Evolutionary conservation across 805 yeast species (phyloP).

Genomic region (Candida maris): DNA sequence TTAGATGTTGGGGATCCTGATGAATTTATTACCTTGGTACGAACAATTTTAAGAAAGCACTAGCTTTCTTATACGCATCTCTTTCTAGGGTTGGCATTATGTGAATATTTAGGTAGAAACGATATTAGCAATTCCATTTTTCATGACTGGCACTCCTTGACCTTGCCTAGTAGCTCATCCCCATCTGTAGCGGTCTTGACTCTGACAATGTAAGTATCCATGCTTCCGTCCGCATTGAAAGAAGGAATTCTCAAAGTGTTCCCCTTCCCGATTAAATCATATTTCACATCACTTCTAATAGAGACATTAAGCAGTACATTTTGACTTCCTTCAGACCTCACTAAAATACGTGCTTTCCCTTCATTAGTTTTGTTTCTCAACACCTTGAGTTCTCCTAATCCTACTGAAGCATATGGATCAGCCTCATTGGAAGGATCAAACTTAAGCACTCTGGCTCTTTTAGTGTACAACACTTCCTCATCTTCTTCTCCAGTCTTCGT

Average conservation of each 20-base stretch:
- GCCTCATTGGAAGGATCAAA: constrained; percentile 47
- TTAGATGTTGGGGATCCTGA: constrained; percentile 48
- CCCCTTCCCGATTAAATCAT: constrained; percentile 61
- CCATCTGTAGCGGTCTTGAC: constrained; percentile 79
- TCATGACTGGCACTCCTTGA: constrained; percentile 22
- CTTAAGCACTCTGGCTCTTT: constrained; percentile 68
- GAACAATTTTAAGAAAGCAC: constrained; percentile 34
- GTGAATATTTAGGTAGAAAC: not conserved
- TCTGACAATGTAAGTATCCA: constrained; percentile 66
- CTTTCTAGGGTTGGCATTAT: not conserved
- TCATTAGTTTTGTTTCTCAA: constrained; percentile 55
- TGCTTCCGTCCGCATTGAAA: constrained; percentile 49
- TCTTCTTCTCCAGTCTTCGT: constrained; percentile 81
- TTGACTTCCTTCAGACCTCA: constrained; percentile 87
- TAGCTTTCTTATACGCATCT: constrained; percentile 1
- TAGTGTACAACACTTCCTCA: constrained; percentile 60
- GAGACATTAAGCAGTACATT: constrained; percentile 69
- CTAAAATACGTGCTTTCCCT: constrained; percentile 60
- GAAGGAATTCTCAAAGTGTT: constrained; percentile 65
- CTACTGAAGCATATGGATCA: constrained; percentile 55
- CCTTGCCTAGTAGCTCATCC: constrained; percentile 40
- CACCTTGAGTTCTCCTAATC: constrained; percentile 80
- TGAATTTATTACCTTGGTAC: constrained; percentile 43
- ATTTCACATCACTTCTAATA: constrained; percentile 55
- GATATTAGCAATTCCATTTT: constrained; percentile 1